These are phyloP conservation scores for Vitis cinerea DNA, from an alignment of 164 flowering plant species.

Conservation along the genomic window DNA sequence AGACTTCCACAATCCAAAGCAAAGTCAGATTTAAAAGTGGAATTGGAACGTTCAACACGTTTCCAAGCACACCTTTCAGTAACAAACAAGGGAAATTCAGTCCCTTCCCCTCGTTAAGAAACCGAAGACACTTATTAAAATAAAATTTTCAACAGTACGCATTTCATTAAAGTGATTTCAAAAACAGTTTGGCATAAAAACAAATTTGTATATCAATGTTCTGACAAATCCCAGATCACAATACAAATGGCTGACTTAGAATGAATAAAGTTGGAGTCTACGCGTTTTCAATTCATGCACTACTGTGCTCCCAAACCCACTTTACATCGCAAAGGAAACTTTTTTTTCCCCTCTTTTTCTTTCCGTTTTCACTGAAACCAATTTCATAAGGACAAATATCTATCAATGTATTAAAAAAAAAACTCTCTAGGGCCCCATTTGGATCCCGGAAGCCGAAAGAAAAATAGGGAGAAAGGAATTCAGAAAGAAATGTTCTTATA, in stretches of 20 bases:
- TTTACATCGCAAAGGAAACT: neutral
- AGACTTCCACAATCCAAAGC: constrained; percentile 21
- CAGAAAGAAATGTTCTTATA: too few species aligned
- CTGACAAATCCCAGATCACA: too few species aligned
- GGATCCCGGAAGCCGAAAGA: too few species aligned
- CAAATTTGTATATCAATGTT: too few species aligned
- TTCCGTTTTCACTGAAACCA: neutral
- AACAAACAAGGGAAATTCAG: constrained; percentile 15
- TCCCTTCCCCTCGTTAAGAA: neutral
- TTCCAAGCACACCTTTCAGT: constrained; percentile 17
- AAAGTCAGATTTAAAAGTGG: constrained; percentile 25
- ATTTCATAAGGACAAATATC: neutral
- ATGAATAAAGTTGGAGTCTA: too few species aligned
- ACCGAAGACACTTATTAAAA: constrained; percentile 4
- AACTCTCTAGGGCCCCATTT: too few species aligned
- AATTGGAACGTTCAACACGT: constrained; percentile 28
- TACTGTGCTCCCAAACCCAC: neutral
- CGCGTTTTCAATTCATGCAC: neutral
- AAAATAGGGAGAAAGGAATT: too few species aligned
- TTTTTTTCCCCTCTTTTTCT: neutral
- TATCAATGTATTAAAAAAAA: neutral
- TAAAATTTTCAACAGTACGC: constrained; percentile 1
- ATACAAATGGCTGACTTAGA: too few species aligned
- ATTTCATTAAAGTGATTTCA: neutral
- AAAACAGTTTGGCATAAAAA: too few species aligned